Evolutionary conservation across 2,329 filamentous ascomycete genomes (phyloP).

Genomic region (Clarireedia hainanense): DNA sequence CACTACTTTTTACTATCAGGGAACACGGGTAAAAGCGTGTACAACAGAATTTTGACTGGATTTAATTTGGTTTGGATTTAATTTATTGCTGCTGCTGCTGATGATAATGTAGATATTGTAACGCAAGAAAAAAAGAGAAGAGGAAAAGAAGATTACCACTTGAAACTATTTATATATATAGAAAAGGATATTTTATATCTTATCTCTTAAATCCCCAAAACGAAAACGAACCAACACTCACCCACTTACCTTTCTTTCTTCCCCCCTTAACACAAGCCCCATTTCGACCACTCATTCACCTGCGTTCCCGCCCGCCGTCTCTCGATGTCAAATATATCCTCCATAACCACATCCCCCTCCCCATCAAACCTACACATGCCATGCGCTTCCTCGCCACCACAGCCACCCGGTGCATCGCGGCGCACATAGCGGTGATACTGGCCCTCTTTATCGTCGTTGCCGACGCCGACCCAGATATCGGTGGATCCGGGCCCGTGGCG

Average conservation of each 20-base stretch:
- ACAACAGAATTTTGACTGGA: neutral
- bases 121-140: neutral
- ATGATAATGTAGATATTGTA: neutral
- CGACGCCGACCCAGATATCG: neutral
- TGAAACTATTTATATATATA: too few relatives aligned
- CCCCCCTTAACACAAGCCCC: neutral
- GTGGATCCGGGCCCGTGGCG: too few relatives aligned
- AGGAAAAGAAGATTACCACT: neutral
- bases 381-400: neutral
- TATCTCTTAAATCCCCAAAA: too few relatives aligned
- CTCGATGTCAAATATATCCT: constrained; percentile 2
- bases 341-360: neutral
- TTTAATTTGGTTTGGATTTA: neutral
- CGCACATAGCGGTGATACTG: neutral
- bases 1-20: too few relatives aligned
- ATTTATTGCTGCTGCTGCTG: neutral
- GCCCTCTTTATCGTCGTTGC: neutral
- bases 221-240: too few relatives aligned
- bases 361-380: neutral
- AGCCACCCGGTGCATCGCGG: neutral
- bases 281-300: neutral
- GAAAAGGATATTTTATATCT: too few relatives aligned
- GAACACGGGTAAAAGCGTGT: too few relatives aligned
- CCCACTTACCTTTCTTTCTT: neutral
- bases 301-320: neutral